phyloP scores from a whole-genome alignment of 108 stramenopile genomes.

The Cyclotella kingstonii region DNA sequence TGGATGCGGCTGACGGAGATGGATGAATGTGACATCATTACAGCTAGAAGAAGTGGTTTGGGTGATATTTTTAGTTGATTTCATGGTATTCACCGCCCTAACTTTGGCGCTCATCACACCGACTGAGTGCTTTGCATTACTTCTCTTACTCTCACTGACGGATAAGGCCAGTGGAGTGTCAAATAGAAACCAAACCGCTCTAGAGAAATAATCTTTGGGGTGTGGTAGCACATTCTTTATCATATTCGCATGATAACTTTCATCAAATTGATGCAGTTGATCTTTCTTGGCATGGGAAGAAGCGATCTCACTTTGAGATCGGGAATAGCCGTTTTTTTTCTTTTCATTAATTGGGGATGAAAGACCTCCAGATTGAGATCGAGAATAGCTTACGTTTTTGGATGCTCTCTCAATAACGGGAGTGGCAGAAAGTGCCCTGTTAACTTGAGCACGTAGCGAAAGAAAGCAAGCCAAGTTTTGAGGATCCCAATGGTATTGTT shows the following conservation, averaged over 20 bases:
- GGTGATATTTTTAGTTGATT: not conserved
- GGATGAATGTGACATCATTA: not conserved
- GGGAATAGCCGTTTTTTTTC: not conserved
- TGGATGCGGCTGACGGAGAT: slow-evolving; percentile 3
- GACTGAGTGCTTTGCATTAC: too few species aligned
- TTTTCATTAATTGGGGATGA: not conserved
- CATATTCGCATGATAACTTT: not conserved
- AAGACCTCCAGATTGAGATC: not conserved
- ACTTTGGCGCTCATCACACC: too few species aligned
- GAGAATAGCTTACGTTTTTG: not conserved
- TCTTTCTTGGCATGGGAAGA: not conserved
- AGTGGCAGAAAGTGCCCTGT: not conserved
- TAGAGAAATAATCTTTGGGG: slow-evolving; percentile 11
- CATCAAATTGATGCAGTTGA: not conserved
- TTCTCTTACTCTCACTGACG: too few species aligned
- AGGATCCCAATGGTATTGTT: slow-evolving; percentile 24
- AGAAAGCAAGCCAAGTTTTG: slow-evolving; percentile 7
- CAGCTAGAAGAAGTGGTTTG: not conserved
- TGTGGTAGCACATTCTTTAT: slow-evolving; percentile 1
- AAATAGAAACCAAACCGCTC: slow-evolving; percentile 11
- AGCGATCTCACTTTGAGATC: not conserved
- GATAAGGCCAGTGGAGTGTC: slow-evolving; percentile 19
- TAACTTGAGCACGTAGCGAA: slow-evolving; percentile 4
- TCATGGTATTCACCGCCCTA: not conserved
- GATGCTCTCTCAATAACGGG: not conserved